Evolutionary conservation across 148 eudicot genomes (phyloP), one percentile per base, ranked within the genome.

Genomic region (Vaccinium darrowii): DNA sequence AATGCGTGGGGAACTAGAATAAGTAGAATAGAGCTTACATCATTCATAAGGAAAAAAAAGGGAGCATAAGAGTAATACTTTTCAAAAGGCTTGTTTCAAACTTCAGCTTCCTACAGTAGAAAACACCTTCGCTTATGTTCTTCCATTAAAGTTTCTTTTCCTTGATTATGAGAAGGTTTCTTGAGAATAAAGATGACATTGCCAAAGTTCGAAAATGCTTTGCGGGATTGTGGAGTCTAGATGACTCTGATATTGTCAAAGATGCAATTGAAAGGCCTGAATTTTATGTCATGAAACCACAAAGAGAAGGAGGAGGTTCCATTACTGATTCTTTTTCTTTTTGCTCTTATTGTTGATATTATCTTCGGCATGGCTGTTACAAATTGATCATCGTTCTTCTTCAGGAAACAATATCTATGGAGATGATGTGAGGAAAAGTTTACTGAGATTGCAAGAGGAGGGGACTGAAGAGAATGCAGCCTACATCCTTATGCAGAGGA

Each of bases 271-370:
- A 90, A 91, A 92, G 81, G 82, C 99, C 99, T 15, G 98, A 91
- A 72, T 84, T 84, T 49, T 96, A 92, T 81, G 99, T 96, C 74
- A 96, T 96, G 99, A 96, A 96, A 91, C 99, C 98, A 30, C 99
- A 96, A 87, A 91, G 99, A 92, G 99, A 96, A 91, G 99, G 99
- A 89, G 99, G 99, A 94, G 99, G 99, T 95, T 83, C 77, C 25
- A 76, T 78, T 71, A 39, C 57, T 51, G 56, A 88, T 56, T n/a
- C 71, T 23, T 63, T 11, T 84, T 21, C 50, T n/a, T 21, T 30
- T 25, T 83, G 3, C 60, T 78, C 15, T 10, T 85, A 21, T 21
- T 60, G 18, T 33, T 10, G 23, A 51, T 71, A 50, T 2, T 82
- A 9, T 1, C 58, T 36, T 54, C 36, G 0, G n/a, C 43, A 57